Evolutionary conservation across 768 basidiomycete species (phyloP).

Genomic region (Trametes elegans): DNA sequence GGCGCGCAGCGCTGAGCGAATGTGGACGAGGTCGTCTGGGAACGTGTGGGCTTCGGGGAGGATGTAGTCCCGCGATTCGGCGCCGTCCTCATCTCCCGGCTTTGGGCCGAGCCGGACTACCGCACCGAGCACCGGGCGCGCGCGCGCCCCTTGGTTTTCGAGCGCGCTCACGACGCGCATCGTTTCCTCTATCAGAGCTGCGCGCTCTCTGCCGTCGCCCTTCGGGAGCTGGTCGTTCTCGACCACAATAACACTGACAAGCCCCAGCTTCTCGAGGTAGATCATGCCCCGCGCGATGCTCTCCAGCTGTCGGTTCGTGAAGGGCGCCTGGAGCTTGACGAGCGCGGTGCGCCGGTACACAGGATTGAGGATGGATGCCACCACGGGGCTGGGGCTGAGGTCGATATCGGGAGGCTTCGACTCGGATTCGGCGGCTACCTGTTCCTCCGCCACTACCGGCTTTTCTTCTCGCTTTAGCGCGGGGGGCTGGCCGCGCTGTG

Average conservation of each 20-base stretch:
- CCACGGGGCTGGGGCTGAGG: constrained; percentile 46
- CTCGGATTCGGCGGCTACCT: constrained; percentile 16
- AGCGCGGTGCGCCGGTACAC: constrained; percentile 84
- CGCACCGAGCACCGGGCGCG: constrained; percentile 86
- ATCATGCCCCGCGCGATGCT: constrained; percentile 93
- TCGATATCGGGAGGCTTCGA: constrained; percentile 37
- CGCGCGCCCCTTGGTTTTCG: constrained; percentile 80
- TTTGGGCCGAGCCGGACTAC: constrained; percentile 83
- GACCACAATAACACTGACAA: constrained; percentile 93
- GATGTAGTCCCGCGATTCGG: constrained; percentile 33
- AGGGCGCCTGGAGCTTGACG: constrained; percentile 96
- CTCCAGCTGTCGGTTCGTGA: constrained; percentile 88
- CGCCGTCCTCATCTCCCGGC: constrained; percentile 41
- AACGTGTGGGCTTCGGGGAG: constrained; percentile 78
- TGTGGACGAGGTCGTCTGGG: constrained; percentile 75
- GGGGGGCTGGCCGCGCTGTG: constrained; percentile 32
- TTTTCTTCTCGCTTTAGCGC: constrained; percentile 30
- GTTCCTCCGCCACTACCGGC: constrained; percentile 25
- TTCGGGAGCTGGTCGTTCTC: constrained; percentile 77
- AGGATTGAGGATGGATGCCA: constrained; percentile 82
- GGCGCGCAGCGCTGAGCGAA: constrained; percentile 84
- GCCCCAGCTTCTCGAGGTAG: constrained; percentile 92
- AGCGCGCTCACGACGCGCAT: constrained; percentile 82
- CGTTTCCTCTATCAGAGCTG: constrained; percentile 69
- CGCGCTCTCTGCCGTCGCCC: constrained; percentile 69